phyloP scores from a whole-genome alignment of 257 asterid species.

The Solanum pinnatisectum region DNA sequence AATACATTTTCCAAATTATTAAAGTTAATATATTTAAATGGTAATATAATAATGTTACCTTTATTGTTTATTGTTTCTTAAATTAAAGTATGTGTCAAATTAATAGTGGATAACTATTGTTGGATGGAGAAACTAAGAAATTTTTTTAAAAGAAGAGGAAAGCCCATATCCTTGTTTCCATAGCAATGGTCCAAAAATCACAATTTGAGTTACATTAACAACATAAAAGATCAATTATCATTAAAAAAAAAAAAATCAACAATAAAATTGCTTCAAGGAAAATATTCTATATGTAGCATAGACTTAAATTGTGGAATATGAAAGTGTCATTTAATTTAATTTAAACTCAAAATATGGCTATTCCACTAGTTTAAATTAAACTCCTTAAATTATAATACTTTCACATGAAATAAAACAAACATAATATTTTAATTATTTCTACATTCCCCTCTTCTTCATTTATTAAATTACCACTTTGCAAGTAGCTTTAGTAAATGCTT shows the following conservation, averaged over 20 bases:
- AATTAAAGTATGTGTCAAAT: too few species aligned
- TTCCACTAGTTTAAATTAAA: background rate
- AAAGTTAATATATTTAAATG: background rate
- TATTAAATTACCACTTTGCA: background rate
- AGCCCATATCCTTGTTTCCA: background rate
- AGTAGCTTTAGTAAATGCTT: background rate
- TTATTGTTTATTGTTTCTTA: too few species aligned
- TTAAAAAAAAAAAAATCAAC: background rate
- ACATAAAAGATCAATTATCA: background rate
- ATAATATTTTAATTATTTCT: background rate
- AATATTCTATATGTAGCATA: too few species aligned
- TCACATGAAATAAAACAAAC: background rate
- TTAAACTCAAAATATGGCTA: background rate
- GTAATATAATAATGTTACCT: too few species aligned
- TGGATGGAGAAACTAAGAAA: fast-evolving
- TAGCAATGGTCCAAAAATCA: background rate
- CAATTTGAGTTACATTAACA: background rate
- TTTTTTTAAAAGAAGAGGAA: background rate
- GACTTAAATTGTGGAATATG: background rate
- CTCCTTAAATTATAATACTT: background rate
- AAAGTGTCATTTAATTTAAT: background rate
- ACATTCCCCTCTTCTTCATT: background rate
- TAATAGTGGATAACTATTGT: too few species aligned
- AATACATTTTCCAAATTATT: background rate
- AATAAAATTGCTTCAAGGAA: background rate